These are phyloP conservation scores for Jamesozyma rosinii DNA, from an alignment of 805 yeast genomes.

Conservation along the genomic window DNA sequence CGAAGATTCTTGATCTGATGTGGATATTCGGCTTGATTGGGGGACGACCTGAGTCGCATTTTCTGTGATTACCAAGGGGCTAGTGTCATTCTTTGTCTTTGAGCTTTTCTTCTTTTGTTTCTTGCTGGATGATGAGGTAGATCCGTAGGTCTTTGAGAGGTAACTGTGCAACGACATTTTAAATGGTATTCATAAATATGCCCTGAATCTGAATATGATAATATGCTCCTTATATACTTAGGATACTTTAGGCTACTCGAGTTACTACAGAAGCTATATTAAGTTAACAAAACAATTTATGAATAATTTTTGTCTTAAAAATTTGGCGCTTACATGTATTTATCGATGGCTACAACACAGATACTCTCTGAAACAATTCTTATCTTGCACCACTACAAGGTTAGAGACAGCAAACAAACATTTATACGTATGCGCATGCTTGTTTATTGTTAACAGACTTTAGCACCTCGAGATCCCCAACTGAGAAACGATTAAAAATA, in stretches of 20 bases:
- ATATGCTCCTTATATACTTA: too few species aligned
- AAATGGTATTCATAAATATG: too few species aligned
- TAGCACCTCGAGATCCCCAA: too few species aligned
- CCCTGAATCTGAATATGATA: too few species aligned
- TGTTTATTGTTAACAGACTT: too few species aligned
- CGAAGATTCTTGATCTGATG: background rate
- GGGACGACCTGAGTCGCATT: slow-evolving; percentile 9
- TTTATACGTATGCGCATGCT: too few species aligned
- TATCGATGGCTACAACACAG: too few species aligned
- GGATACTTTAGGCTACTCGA: background rate
- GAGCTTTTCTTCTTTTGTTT: slow-evolving; percentile 24
- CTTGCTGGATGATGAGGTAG: slow-evolving; percentile 22
- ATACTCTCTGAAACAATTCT: too few species aligned
- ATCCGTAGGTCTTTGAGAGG: slow-evolving; percentile 37
- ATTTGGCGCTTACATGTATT: background rate
- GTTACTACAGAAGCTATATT: too few species aligned
- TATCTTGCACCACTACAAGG: too few species aligned
- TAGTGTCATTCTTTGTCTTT: slow-evolving; percentile 14
- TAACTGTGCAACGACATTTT: slow-evolving; percentile 41
- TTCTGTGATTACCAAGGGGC: slow-evolving; percentile 12
- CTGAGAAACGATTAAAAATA: too few species aligned
- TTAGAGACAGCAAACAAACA: too few species aligned
- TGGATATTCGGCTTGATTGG: background rate
- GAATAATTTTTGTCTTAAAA: background rate
- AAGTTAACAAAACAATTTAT: background rate